These are phyloP conservation scores for Arxiozyma bovina DNA, from an alignment of 1,139 yeast species.

Conservation along the genomic window DNA sequence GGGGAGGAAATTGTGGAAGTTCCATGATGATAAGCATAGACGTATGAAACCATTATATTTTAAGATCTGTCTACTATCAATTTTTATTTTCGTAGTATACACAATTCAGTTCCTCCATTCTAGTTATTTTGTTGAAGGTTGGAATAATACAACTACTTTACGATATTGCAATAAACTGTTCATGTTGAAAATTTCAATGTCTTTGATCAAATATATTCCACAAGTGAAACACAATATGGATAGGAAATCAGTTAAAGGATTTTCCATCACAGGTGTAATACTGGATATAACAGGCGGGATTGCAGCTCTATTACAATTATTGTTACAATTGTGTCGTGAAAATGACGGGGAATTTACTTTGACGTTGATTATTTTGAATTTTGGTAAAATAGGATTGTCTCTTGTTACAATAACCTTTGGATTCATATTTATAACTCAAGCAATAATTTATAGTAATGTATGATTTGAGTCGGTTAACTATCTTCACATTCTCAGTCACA, in stretches of 20 bases:
- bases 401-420: conserved; percentile 26
- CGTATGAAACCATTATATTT: conserved; percentile 24
- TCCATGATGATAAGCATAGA: conserved; percentile 16
- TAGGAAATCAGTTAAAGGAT: conserved; percentile 50
- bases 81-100: conserved; percentile 13
- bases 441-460: conserved; percentile 5
- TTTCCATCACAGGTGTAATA: conserved; percentile 43
- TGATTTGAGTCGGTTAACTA: background rate
- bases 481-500: no score
- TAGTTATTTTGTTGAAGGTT: conserved; percentile 15
- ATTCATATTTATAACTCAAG: conserved; percentile 12
- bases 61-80: conserved; percentile 18
- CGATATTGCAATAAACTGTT: conserved; percentile 25
- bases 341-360: conserved; percentile 16
- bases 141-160: conserved; percentile 23
- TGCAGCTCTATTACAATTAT: conserved; percentile 42
- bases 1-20: conserved; percentile 32
- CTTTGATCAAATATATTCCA: conserved; percentile 53
- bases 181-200: conserved; percentile 43
- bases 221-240: conserved; percentile 47
- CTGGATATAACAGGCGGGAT: conserved; percentile 50
- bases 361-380: conserved; percentile 20
- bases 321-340: conserved; percentile 22
- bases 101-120: conserved; percentile 13
- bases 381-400: conserved; percentile 30